Percentiles rank a stretch among this genome's conserved stretches.
phyloP scores from a whole-genome alignment of 805 yeast species.

The Candida khao-thaluensis region DNA sequence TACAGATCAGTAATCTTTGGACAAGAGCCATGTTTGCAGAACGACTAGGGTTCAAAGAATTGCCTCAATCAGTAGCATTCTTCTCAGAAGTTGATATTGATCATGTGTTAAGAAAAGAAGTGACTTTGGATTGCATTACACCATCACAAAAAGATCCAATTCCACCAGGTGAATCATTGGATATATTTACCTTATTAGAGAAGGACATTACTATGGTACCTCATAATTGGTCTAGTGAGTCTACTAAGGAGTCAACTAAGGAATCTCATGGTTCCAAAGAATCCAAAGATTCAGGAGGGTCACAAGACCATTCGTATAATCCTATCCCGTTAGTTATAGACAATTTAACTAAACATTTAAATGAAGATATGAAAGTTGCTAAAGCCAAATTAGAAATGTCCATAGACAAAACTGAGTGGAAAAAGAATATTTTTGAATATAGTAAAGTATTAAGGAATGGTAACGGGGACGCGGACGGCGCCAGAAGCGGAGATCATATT shows the following conservation, averaged over 20 bases:
- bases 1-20: constrained; percentile 92
- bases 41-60: constrained; percentile 81
- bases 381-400: constrained; percentile 31
- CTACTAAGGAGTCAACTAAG: no score
- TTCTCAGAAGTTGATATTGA: constrained; percentile 94
- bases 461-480: no score
- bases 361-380: constrained; percentile 18
- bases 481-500: neutral
- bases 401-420: constrained; percentile 25
- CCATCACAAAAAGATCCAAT: constrained; percentile 77
- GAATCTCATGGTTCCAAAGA: no score
- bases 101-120: constrained; percentile 85
- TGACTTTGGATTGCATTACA: constrained; percentile 85
- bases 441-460: constrained; percentile 13
- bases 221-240: neutral
- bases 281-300: neutral
- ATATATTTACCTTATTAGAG: constrained; percentile 53
- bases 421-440: constrained; percentile 18
- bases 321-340: constrained; percentile 17
- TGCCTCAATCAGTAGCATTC: constrained; percentile 95
- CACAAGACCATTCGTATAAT: neutral
- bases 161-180: constrained; percentile 75
- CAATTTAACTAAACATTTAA: constrained; percentile 24
- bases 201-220: constrained; percentile 17
- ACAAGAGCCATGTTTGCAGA: constrained; percentile 94